These are phyloP conservation scores for Fusarium sp. DNA, from an alignment of 2,329 filamentous ascomycete species.

Conservation along the genomic window DNA sequence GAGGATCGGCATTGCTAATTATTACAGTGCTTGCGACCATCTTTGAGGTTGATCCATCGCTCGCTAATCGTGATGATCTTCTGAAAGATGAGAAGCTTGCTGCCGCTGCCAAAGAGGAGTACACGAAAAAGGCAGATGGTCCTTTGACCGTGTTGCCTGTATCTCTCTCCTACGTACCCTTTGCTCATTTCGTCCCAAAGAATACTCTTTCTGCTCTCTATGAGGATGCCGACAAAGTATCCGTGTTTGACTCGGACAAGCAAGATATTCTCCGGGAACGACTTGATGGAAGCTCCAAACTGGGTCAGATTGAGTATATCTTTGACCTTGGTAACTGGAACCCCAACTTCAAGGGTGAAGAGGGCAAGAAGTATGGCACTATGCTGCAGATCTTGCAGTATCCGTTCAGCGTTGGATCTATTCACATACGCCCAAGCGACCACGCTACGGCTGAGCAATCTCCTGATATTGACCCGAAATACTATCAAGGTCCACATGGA, in stretches of 20 bases:
- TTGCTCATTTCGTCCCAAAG: slow-evolving; percentile 50
- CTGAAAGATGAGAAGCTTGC: slow-evolving; percentile 45
- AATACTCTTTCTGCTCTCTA: slow-evolving; percentile 41
- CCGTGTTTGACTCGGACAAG: slow-evolving; percentile 41
- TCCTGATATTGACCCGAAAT: slow-evolving; percentile 57
- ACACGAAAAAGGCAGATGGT: slow-evolving; percentile 48
- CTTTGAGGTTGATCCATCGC: slow-evolving; percentile 59
- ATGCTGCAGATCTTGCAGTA: slow-evolving; percentile 65
- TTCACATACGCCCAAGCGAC: slow-evolving; percentile 56
- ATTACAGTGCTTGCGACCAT: slow-evolving; percentile 56
- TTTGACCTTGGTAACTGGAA: slow-evolving; percentile 64
- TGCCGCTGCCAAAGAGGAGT: slow-evolving; percentile 52
- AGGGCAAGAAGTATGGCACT: slow-evolving; percentile 60
- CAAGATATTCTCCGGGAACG: slow-evolving; percentile 50
- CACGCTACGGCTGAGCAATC: slow-evolving; percentile 40
- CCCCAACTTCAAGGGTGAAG: slow-evolving; percentile 50
- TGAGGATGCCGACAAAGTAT: slow-evolving; percentile 37
- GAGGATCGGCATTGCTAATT: slow-evolving; percentile 13
- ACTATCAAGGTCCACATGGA: slow-evolving; percentile 56
- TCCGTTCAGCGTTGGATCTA: slow-evolving; percentile 61
- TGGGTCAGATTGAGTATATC: slow-evolving; percentile 63
- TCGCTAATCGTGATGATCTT: slow-evolving; percentile 57
- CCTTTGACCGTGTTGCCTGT: slow-evolving; percentile 56
- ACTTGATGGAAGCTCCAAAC: slow-evolving; percentile 47
- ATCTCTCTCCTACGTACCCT: slow-evolving; percentile 58